These are phyloP conservation scores for Biscogniauxia sp. DNA, from an alignment of 2,329 filamentous ascomycete genomes.

Conservation along the genomic window DNA sequence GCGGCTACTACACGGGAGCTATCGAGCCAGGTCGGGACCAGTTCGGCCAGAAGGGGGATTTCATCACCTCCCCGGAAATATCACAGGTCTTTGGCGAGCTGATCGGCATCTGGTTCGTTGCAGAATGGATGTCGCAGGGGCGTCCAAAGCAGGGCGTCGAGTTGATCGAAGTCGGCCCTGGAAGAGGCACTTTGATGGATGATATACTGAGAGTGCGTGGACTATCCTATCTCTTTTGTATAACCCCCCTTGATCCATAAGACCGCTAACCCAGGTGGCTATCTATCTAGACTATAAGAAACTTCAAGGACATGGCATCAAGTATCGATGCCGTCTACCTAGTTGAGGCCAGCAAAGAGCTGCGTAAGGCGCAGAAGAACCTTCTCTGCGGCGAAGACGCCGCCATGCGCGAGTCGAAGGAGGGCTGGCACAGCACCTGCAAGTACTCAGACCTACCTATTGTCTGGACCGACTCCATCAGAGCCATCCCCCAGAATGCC, in stretches of 20 bases:
- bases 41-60: conserved; percentile 91
- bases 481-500: conserved; percentile 69
- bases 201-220: conserved; percentile 82
- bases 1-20: conserved; percentile 88
- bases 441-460: conserved; percentile 75
- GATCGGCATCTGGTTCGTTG: conserved; percentile 89
- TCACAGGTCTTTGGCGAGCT: conserved; percentile 96
- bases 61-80: conserved; percentile 95
- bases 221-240: background rate
- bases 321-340: conserved; percentile 87
- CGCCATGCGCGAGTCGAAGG: conserved; percentile 65
- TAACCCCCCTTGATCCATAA: background rate
- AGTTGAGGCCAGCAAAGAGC: conserved; percentile 83
- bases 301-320: conserved; percentile 74
- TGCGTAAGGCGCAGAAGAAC: conserved; percentile 74
- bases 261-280: conserved; percentile 1
- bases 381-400: conserved; percentile 74
- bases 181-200: conserved; percentile 93
- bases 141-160: conserved; percentile 71
- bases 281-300: conserved; percentile 67
- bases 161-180: conserved; percentile 90
- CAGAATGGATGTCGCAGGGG: conserved; percentile 95
- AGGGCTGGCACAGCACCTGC: conserved; percentile 71
- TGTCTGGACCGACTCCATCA: conserved; percentile 86
- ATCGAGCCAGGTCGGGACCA: conserved; percentile 71